These are phyloP conservation scores for Prunus padus DNA, from an alignment of 306 rosid genomes.

Conservation along the genomic window DNA sequence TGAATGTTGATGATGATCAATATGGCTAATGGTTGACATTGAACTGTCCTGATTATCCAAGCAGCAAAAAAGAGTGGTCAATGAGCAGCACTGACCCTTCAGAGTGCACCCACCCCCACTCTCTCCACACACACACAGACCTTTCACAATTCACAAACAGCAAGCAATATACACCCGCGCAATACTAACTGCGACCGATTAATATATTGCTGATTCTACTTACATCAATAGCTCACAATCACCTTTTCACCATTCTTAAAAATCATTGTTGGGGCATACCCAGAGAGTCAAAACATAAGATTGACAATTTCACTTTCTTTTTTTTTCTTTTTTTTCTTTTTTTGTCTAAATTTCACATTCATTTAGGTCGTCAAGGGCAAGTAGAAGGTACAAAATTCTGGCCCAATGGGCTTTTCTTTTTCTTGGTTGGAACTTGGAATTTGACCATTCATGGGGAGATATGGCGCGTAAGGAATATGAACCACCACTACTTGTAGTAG, in stretches of 20 bases:
- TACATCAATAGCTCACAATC: no score
- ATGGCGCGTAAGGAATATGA: no score
- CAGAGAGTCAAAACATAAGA: no score
- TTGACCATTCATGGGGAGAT: no score
- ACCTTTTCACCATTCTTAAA: no score
- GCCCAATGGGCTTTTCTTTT: slow-evolving; percentile 19
- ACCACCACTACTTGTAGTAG: no score
- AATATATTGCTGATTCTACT: no score
- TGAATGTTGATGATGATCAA: slow-evolving; percentile 10
- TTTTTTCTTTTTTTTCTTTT: no score
- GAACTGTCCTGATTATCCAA: slow-evolving; percentile 18
- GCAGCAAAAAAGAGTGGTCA: slow-evolving; percentile 15
- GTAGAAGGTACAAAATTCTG: background rate
- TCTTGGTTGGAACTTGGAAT: background rate
- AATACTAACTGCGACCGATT: no score
- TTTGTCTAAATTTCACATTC: background rate
- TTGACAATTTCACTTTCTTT: background rate
- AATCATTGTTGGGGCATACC: no score
- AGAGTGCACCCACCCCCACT: background rate
- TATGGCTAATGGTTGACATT: slow-evolving; percentile 1
- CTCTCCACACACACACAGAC: background rate
- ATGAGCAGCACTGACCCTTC: background rate
- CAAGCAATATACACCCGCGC: background rate
- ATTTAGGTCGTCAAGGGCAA: background rate
- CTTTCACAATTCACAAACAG: slow-evolving; percentile 20